These are phyloP conservation scores for Moringa oleifera DNA, from an alignment of 345 rosid species.

Conservation along the genomic window DNA sequence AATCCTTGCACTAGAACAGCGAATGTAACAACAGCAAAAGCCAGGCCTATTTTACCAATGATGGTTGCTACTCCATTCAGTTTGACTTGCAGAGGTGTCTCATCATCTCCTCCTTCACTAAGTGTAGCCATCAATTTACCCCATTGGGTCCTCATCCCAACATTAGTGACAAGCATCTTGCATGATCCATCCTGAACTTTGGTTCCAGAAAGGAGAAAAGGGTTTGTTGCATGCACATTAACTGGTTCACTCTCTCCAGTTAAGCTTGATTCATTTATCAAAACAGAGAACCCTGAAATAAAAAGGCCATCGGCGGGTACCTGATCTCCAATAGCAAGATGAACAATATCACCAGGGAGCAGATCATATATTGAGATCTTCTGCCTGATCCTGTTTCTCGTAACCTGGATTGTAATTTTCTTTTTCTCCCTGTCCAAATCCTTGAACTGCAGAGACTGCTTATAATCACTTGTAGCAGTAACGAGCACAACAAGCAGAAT, in stretches of 20 bases:
- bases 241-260: constrained; percentile 68
- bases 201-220: constrained; percentile 74
- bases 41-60: constrained; percentile 73
- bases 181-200: constrained; percentile 76
- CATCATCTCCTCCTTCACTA: constrained; percentile 70
- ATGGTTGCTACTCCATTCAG: constrained; percentile 78
- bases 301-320: constrained; percentile 81
- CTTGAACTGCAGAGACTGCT: constrained; percentile 61
- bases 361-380: constrained; percentile 61
- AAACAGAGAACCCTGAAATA: constrained; percentile 46
- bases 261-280: constrained; percentile 66
- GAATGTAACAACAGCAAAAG: constrained; percentile 69
- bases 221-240: constrained; percentile 32
- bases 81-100: constrained; percentile 83
- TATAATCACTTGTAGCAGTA: constrained; percentile 70
- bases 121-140: constrained; percentile 84
- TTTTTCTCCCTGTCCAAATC: constrained; percentile 65
- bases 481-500: constrained; percentile 64
- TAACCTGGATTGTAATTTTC: constrained; percentile 52
- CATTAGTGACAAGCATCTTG: constrained; percentile 78
- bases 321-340: constrained; percentile 68
- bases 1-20: constrained; percentile 72
- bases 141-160: constrained; percentile 93
- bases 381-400: constrained; percentile 51
- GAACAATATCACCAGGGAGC: constrained; percentile 74